These are phyloP conservation scores for Alternaria sp. DNA, from an alignment of 2,329 filamentous ascomycete genomes.

Conservation along the genomic window DNA sequence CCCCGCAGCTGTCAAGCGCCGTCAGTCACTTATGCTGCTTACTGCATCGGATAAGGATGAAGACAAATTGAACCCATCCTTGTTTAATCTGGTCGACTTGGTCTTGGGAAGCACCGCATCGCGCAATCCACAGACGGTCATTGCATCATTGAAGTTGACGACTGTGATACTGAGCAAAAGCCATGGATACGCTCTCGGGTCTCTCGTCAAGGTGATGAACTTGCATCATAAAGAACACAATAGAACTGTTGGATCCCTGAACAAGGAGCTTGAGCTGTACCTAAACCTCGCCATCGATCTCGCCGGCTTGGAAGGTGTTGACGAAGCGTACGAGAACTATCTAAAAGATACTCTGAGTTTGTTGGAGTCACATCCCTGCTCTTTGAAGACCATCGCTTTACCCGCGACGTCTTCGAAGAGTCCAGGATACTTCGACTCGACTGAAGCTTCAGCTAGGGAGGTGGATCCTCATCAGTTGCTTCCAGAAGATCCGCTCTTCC, in stretches of 20 bases:
- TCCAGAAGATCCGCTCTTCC: constrained; percentile 65
- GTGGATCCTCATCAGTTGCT: constrained; percentile 65
- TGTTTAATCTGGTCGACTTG: constrained; percentile 94
- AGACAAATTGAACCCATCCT: constrained; percentile 77
- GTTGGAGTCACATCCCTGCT: constrained; percentile 76
- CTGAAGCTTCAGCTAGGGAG: constrained; percentile 63
- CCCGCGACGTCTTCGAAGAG: constrained; percentile 64
- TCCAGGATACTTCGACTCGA: constrained; percentile 53
- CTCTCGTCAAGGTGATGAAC: constrained; percentile 72
- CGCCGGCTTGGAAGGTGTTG: constrained; percentile 71
- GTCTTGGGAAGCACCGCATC: constrained; percentile 85
- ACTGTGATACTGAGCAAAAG: constrained; percentile 87
- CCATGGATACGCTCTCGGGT: constrained; percentile 82
- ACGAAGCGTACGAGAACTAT: constrained; percentile 74
- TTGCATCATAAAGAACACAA: constrained; percentile 60
- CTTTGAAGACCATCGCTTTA: constrained; percentile 69
- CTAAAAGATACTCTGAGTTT: constrained; percentile 73
- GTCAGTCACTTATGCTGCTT: constrained; percentile 87
- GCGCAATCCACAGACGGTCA: constrained; percentile 83
- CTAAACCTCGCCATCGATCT: constrained; percentile 72
- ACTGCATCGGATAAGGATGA: constrained; percentile 78
- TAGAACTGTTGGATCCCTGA: constrained; percentile 75
- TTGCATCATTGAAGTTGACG: constrained; percentile 85
- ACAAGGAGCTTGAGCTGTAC: constrained; percentile 75
- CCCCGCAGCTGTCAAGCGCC: constrained; percentile 74